A percentile compares a stretch with the other conserved stretches of the same genome.
These are phyloP conservation scores for Glarea lozoyensis DNA, from an alignment of 495 filamentous ascomycete species.

Conservation along the genomic window DNA sequence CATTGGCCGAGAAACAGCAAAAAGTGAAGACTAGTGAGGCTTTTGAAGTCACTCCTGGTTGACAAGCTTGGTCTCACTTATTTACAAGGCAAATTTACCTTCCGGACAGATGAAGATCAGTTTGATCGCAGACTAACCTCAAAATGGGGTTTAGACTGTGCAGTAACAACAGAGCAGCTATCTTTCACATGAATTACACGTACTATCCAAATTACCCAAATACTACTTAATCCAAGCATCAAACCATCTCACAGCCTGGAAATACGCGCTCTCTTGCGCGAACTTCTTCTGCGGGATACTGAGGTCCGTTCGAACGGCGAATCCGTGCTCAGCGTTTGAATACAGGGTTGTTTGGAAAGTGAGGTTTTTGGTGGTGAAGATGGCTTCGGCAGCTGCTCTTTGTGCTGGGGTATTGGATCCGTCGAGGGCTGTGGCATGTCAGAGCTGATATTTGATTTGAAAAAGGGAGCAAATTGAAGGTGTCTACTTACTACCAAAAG, in stretches of 20 bases:
- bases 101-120: too few species aligned
- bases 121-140: too few species aligned
- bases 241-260: conserved; percentile 10
- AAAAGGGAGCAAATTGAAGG: not conserved
- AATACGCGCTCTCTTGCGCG: conserved; percentile 5
- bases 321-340: conserved; percentile 47
- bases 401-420: conserved; percentile 2
- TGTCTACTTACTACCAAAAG: conserved; percentile 48
- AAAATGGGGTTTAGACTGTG: too few species aligned
- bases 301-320: conserved; percentile 51
- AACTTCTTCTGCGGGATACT: conserved; percentile 25
- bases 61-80: too few species aligned
- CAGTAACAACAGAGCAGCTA: too few species aligned
- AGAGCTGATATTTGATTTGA: not conserved
- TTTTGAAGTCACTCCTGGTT: too few species aligned
- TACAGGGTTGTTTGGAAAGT: conserved; percentile 7
- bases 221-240: conserved; percentile 8
- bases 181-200: too few species aligned
- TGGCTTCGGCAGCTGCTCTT: conserved; percentile 8
- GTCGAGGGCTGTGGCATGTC: conserved; percentile 2
- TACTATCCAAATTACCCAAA: too few species aligned
- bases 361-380: conserved; percentile 2
- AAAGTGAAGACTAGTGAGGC: too few species aligned
- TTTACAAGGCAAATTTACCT: too few species aligned
- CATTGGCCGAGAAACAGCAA: too few species aligned